Percentiles rank a stretch among this genome's conserved stretches.
Conservation (phyloP, 2,329 filamentous ascomycete genomes). For the Trichoderma koningii region DNA sequence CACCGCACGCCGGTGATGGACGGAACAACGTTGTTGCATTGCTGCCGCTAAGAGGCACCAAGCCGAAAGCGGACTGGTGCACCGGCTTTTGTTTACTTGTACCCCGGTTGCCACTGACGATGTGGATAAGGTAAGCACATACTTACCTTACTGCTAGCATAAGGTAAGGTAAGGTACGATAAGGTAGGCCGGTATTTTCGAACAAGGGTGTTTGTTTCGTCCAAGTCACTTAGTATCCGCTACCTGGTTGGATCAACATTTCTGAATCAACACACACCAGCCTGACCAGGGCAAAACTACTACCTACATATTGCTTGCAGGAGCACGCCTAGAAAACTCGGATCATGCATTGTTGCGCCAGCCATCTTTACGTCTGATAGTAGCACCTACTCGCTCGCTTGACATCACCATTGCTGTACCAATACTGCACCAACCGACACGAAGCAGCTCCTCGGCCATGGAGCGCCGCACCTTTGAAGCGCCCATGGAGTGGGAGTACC, state of each 20-base stretch:
- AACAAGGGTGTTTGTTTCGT: too few species aligned
- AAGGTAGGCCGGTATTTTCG: neutral
- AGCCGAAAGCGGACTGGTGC: neutral
- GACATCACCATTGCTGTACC: neutral
- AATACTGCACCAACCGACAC: neutral
- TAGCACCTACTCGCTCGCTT: neutral
- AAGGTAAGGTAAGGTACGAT: too few species aligned
- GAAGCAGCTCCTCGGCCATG: constrained; percentile 40
- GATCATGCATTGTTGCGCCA: constrained; percentile 11
- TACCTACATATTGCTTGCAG: constrained; percentile 8
- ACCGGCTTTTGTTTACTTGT: constrained; percentile 40
- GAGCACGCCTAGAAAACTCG: neutral
- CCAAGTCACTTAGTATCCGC: too few species aligned
- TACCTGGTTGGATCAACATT: neutral
- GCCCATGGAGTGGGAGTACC: constrained; percentile 69
- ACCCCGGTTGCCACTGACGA: constrained; percentile 35
- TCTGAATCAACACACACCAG: constrained; percentile 1
- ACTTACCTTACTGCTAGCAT: too few species aligned
- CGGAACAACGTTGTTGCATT: neutral
- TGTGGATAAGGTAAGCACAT: neutral
- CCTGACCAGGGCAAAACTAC: neutral
- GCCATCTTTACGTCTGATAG: neutral
- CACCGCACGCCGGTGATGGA: constrained; percentile 21
- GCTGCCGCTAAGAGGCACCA: constrained; percentile 22
- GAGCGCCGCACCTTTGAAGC: constrained; percentile 60